Percentiles rank a stretch among this genome's conserved stretches.
phyloP scores from a whole-genome alignment of 2,329 filamentous ascomycete genomes.

The Taxawa tesnikishii region DNA sequence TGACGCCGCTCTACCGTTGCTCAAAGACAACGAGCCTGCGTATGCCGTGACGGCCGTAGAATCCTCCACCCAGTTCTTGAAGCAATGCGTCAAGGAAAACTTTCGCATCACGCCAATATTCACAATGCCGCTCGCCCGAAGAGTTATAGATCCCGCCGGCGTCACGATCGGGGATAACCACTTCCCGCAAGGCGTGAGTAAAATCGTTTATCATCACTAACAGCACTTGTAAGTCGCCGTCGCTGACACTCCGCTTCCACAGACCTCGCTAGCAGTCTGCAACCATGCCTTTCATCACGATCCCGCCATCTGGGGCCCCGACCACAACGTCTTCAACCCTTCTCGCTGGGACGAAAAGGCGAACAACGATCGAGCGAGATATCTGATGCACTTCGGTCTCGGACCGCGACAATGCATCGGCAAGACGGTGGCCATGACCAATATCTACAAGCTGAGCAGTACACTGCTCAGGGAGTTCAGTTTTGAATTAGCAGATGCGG shows the following conservation, averaged over 20 bases:
- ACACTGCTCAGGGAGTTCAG: constrained; percentile 54
- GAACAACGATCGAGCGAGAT: constrained; percentile 15
- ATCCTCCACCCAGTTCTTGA: background rate
- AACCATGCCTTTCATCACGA: background rate
- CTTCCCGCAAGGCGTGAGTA: background rate
- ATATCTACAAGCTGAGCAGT: constrained; percentile 39
- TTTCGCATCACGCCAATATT: background rate
- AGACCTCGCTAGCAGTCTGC: background rate
- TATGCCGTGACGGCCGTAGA: background rate
- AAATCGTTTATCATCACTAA: background rate
- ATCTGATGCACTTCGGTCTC: constrained; percentile 61
- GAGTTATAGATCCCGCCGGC: background rate
- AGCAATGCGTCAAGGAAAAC: background rate
- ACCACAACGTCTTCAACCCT: constrained; percentile 54
- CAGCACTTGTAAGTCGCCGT: background rate
- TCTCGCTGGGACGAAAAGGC: constrained; percentile 56
- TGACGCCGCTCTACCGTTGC: background rate
- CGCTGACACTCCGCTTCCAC: background rate
- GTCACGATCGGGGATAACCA: background rate
- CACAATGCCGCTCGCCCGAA: background rate
- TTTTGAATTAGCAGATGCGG: constrained; percentile 28
- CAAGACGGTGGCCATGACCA: constrained; percentile 36
- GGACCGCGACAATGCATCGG: constrained; percentile 58
- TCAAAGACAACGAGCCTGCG: background rate
- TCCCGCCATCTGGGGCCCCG: constrained; percentile 49